Conservation (phyloP, 2,329 filamentous ascomycete species). For the Tolypocladium tundrense region DNA sequence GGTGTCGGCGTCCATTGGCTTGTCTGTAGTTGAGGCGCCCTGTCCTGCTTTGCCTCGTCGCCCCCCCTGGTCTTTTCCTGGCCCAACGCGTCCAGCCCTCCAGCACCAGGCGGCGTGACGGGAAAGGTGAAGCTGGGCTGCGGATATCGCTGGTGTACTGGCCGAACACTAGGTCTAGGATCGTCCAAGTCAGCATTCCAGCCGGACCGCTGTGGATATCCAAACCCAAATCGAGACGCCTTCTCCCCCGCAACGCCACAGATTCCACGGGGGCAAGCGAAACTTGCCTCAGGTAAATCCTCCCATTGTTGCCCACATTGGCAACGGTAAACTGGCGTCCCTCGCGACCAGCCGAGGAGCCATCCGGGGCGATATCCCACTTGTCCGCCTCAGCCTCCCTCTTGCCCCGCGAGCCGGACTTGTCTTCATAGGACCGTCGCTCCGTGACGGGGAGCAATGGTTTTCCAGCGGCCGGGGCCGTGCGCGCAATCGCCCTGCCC, state of each 20-base stretch:
- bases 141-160: slow-evolving; percentile 50
- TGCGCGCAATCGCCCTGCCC: slow-evolving; percentile 5
- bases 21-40: slow-evolving; percentile 12
- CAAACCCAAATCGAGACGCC: background rate
- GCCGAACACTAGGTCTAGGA: slow-evolving; percentile 48
- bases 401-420: slow-evolving; percentile 26
- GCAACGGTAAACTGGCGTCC: slow-evolving; percentile 68
- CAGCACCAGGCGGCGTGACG: slow-evolving; percentile 48
- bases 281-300: slow-evolving; percentile 68
- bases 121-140: slow-evolving; percentile 52
- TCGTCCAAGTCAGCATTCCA: slow-evolving; percentile 10
- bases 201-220: background rate
- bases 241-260: background rate
- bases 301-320: slow-evolving; percentile 74
- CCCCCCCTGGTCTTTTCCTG: slow-evolving; percentile 16
- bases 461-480: slow-evolving; percentile 15
- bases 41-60: background rate
- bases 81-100: slow-evolving; percentile 39
- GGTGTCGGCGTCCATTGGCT: slow-evolving; percentile 34
- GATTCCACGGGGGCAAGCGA: background rate
- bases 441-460: slow-evolving; percentile 37
- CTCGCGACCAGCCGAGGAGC: slow-evolving; percentile 49
- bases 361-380: slow-evolving; percentile 49
- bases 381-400: slow-evolving; percentile 45
- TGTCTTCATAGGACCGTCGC: slow-evolving; percentile 32